A percentile compares a stretch with the other conserved stretches of the same genome.
Conservation (phyloP, 345 rosid genomes). For the Durio zibethinus region DNA sequence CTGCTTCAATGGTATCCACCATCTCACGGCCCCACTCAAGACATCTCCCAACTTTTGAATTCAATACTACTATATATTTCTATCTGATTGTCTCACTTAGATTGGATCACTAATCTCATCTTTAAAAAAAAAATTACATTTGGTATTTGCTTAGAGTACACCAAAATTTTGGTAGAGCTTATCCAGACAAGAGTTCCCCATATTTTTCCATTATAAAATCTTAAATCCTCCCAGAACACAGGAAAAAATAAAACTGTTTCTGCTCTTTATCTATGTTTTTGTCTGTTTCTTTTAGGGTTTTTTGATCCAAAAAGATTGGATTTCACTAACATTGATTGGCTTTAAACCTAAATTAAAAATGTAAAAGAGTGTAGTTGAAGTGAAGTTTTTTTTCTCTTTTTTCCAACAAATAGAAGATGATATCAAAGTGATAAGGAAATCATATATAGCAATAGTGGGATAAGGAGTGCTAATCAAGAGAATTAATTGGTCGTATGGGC, state of each 20-base stretch:
- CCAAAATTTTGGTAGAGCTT: not conserved
- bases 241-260: too few relatives aligned
- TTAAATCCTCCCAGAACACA: too few relatives aligned
- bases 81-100: not conserved
- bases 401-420: not conserved
- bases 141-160: not conserved
- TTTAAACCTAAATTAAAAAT: not conserved
- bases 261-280: too few relatives aligned
- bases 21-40: not conserved
- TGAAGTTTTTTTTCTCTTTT: not conserved
- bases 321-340: conserved; percentile 1
- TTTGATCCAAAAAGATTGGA: not conserved
- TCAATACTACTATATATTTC: not conserved
- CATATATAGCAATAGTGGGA: not conserved
- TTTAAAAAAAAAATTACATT: not conserved
- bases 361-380: conserved; percentile 30
- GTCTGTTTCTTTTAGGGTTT: not conserved
- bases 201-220: not conserved
- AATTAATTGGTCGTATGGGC: conserved; percentile 9
- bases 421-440: not conserved
- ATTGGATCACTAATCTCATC: not conserved
- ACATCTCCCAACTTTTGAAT: not conserved
- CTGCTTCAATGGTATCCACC: conserved; percentile 2
- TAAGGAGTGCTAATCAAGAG: not conserved
- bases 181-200: not conserved